Conservation (phyloP, 495 filamentous ascomycete species). For the Penicillium coprophilum region DNA sequence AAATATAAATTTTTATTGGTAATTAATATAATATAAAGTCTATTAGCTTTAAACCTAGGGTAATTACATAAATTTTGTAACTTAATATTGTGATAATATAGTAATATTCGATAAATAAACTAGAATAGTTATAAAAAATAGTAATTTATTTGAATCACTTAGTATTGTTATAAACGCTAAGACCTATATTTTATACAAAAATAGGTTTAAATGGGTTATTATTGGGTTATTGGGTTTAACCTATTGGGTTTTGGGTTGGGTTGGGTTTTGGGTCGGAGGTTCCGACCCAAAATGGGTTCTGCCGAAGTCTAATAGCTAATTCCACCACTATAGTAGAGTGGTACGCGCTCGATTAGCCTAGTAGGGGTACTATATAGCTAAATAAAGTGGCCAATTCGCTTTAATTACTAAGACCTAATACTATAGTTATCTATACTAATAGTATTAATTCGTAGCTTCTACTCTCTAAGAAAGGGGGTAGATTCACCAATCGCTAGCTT, state of each 20-base stretch:
- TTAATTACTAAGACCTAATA: no score
- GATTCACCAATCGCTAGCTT: no score
- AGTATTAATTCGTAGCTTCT: no score
- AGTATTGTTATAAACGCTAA: background rate
- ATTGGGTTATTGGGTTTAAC: background rate
- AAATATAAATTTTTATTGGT: background rate
- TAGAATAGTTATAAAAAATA: background rate
- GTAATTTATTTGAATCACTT: background rate
- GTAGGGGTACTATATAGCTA: no score
- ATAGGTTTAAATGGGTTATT: slow-evolving; percentile 1
- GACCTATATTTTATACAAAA: background rate
- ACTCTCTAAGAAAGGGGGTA: no score
- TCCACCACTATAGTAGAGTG: no score
- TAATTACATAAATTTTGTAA: background rate
- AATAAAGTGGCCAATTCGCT: no score
- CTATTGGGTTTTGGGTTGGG: background rate
- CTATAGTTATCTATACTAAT: no score
- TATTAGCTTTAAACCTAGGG: background rate
- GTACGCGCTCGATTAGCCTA: no score
- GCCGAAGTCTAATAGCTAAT: no score
- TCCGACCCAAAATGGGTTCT: no score
- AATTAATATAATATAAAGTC: background rate
- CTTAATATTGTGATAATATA: background rate
- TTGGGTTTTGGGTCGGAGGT: background rate
- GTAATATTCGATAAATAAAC: background rate